phyloP scores from a whole-genome alignment of 495 filamentous ascomycete genomes.

The Sabuloglossum arenarium region DNA sequence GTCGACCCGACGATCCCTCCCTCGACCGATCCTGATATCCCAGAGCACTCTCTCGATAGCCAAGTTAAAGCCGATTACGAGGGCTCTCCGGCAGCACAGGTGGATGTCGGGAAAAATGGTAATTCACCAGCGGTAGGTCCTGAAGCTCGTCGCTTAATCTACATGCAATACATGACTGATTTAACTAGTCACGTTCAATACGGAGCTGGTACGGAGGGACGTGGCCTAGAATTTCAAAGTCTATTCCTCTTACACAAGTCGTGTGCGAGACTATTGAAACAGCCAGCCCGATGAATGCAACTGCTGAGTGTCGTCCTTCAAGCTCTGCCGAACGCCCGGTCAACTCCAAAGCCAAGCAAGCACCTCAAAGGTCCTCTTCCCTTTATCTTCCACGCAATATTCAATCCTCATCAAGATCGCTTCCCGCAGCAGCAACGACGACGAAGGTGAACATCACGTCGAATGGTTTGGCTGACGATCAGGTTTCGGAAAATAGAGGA shows the following conservation, averaged over 20 bases:
- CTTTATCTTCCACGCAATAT: slow-evolving; percentile 22
- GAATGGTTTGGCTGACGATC: slow-evolving; percentile 8
- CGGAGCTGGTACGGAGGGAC: slow-evolving; percentile 37
- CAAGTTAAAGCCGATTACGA: neutral
- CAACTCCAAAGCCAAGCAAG: slow-evolving; percentile 1
- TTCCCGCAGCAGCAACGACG: slow-evolving; percentile 25
- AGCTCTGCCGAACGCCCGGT: slow-evolving; percentile 15
- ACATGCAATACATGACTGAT: slow-evolving; percentile 40
- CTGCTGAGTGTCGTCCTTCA: slow-evolving; percentile 8
- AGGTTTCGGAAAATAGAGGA: neutral
- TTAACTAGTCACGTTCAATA: slow-evolving; percentile 14
- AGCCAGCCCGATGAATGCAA: slow-evolving; percentile 13
- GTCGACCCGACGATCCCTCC: slow-evolving; percentile 14
- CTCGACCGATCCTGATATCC: neutral
- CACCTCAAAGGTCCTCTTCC: slow-evolving; percentile 15
- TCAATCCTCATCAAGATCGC: slow-evolving; percentile 22
- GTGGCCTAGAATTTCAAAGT: slow-evolving; percentile 47
- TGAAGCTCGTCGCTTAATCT: slow-evolving; percentile 18
- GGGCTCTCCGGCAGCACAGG: neutral
- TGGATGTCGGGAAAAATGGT: neutral
- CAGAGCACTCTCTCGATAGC: neutral
- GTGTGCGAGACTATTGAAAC: slow-evolving; percentile 58
- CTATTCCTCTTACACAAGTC: slow-evolving; percentile 49
- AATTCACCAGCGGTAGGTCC: neutral
- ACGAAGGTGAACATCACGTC: slow-evolving; percentile 29